Percentiles rank a stretch among this genome's conserved stretches.
These are phyloP conservation scores for Paramecium sonneborni DNA, from an alignment of 73 alveolate genomes.

Conservation along the genomic window DNA sequence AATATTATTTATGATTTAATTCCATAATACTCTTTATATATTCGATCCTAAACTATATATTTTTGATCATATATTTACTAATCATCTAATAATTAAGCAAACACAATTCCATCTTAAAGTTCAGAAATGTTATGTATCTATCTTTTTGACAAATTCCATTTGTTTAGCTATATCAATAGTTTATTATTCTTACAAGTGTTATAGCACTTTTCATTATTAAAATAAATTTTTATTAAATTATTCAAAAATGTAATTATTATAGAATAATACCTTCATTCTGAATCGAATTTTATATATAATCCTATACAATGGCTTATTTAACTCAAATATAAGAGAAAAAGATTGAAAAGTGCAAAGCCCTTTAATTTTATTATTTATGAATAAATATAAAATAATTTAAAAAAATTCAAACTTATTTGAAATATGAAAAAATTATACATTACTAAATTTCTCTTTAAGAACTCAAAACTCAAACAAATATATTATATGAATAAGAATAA, in stretches of 20 bases:
- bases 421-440: too few relatives aligned
- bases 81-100: background rate
- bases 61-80: background rate
- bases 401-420: too few relatives aligned
- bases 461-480: too few relatives aligned
- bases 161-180: background rate
- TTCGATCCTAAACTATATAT: background rate
- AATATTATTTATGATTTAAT: background rate
- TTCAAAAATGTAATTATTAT: background rate
- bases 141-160: background rate
- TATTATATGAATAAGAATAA: too few relatives aligned
- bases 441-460: too few relatives aligned
- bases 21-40: background rate
- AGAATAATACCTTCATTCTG: too few relatives aligned
- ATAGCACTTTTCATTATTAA: constrained; percentile 17
- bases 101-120: constrained; percentile 1
- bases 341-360: too few relatives aligned
- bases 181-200: background rate
- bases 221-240: background rate
- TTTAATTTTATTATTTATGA: too few relatives aligned
- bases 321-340: too few relatives aligned
- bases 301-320: too few relatives aligned
- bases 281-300: too few relatives aligned
- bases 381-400: too few relatives aligned
- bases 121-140: background rate